Conservation (phyloP, 1,139 yeast genomes). For the Taphrina communis region DNA sequence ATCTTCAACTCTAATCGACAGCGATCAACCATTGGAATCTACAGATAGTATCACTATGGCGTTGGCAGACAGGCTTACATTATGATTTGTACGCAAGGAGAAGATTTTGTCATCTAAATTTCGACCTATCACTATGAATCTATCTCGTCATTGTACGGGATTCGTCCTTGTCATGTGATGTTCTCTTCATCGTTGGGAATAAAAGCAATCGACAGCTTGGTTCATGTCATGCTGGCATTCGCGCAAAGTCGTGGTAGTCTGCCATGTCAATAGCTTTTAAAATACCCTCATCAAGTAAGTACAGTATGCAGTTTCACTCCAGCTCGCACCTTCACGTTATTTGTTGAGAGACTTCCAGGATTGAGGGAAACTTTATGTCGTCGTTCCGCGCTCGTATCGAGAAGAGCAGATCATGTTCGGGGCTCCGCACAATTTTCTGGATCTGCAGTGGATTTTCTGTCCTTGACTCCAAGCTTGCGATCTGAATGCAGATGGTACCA, state of each 20-base stretch:
- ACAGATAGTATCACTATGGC: not conserved
- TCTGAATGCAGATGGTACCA: not conserved
- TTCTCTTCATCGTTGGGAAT: not conserved
- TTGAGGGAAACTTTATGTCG: no score
- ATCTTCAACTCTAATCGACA: not conserved
- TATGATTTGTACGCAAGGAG: slow-evolving; percentile 1
- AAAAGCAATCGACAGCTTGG: not conserved
- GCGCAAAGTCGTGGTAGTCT: no score
- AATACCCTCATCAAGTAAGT: no score
- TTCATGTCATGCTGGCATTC: no score
- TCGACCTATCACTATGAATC: not conserved
- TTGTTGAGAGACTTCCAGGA: no score
- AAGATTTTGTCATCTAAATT: not conserved
- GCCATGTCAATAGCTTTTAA: no score
- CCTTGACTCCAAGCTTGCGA: slow-evolving; percentile 7
- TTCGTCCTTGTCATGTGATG: no score
- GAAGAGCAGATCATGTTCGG: slow-evolving; percentile 1
- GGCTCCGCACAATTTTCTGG: slow-evolving; percentile 16
- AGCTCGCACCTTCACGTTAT: no score
- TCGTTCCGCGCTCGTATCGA: not conserved
- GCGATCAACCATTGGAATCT: not conserved
- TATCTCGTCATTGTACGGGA: no score
- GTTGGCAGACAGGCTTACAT: not conserved
- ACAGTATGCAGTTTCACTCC: no score
- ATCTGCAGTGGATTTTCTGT: slow-evolving; percentile 15